Evolutionary conservation across 2,329 filamentous ascomycete genomes (phyloP).

Genomic region (Fusarium palustre): DNA sequence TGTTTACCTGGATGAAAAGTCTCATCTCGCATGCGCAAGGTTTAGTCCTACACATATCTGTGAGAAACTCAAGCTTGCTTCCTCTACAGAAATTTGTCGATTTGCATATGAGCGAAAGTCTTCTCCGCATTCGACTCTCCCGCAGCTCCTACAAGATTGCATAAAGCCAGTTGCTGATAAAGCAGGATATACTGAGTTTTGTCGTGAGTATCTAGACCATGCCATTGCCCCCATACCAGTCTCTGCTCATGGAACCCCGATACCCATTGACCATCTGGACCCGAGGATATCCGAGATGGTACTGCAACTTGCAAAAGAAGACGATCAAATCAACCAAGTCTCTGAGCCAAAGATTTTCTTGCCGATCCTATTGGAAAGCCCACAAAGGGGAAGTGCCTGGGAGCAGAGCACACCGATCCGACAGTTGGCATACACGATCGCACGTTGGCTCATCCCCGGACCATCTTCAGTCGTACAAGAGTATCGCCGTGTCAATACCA

Average conservation of each 20-base stretch:
- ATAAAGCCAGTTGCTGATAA: conserved; percentile 34
- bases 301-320: conserved; percentile 46
- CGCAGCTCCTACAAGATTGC: conserved; percentile 49
- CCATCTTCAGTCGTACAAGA: conserved; percentile 48
- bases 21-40: conserved; percentile 41
- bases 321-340: conserved; percentile 35
- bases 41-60: conserved; percentile 55
- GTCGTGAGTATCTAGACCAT: conserved; percentile 49
- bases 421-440: conserved; percentile 65
- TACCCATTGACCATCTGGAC: conserved; percentile 48
- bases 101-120: conserved; percentile 53
- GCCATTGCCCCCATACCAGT: conserved; percentile 38
- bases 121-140: conserved; percentile 46
- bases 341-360: conserved; percentile 66
- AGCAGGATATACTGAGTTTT: conserved; percentile 48
- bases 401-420: conserved; percentile 63
- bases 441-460: conserved; percentile 46
- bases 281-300: conserved; percentile 56
- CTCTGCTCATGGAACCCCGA: conserved; percentile 7
- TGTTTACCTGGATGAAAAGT: conserved; percentile 57
- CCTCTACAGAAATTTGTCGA: conserved; percentile 46
- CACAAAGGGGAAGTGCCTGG: conserved; percentile 68
- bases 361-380: conserved; percentile 70
- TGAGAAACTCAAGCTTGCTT: conserved; percentile 56
- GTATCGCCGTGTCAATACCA: conserved; percentile 52